phyloP scores from a whole-genome alignment of 139 green algal species.

The Closterium sp. region DNA sequence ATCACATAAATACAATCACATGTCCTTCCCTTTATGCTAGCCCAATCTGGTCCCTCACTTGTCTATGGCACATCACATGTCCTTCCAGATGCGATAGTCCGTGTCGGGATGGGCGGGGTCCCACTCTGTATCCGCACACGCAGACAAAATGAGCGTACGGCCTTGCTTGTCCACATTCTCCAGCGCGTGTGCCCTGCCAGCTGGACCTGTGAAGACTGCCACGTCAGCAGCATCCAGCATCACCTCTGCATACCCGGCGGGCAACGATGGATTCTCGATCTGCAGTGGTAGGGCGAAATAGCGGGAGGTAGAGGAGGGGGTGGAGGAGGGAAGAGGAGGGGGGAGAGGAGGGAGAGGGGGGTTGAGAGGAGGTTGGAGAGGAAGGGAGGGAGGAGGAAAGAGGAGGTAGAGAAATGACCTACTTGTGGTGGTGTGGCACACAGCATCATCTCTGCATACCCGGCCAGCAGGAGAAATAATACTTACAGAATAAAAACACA shows the following conservation, averaged over 20 bases:
- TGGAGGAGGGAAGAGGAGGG: background rate
- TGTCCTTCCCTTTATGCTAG: too few species aligned
- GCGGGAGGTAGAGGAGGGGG: background rate
- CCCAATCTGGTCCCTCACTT: too few species aligned
- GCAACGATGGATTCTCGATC: background rate
- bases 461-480: too few species aligned
- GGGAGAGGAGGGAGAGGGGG: too few species aligned
- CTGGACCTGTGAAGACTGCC: slow-evolving; percentile 7
- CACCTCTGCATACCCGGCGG: background rate
- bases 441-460: too few species aligned
- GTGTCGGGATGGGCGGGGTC: slow-evolving; percentile 4
- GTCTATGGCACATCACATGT: too few species aligned
- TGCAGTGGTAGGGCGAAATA: background rate
- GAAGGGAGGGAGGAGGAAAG: too few species aligned
- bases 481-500: too few species aligned
- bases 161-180: slow-evolving; percentile 2
- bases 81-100: slow-evolving; percentile 12
- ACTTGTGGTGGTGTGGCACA: too few species aligned
- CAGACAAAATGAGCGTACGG: slow-evolving; percentile 1
- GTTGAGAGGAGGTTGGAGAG: too few species aligned
- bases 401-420: too few species aligned
- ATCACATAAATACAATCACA: too few species aligned
- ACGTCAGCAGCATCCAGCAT: slow-evolving; percentile 13
- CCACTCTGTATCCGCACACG: slow-evolving; percentile 3
- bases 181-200: slow-evolving; percentile 10